These are phyloP conservation scores for Aspergillus diversus DNA, from an alignment of 495 filamentous ascomycete species.

Conservation along the genomic window DNA sequence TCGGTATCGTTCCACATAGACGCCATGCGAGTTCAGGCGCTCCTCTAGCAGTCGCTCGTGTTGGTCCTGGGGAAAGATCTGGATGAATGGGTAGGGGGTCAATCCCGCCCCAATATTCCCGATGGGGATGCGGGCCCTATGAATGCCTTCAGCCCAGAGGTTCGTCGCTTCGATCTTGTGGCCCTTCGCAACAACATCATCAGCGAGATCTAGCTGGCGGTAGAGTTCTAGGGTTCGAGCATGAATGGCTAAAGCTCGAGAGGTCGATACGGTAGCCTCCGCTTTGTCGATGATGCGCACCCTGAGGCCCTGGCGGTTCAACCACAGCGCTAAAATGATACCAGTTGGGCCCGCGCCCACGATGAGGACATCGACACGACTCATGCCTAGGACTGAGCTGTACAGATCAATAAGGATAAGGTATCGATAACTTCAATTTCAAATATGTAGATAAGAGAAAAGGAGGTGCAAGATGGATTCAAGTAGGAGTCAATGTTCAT, in stretches of 20 bases:
- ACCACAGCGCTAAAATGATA: constrained; percentile 45
- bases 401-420: neutral
- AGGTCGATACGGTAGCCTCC: constrained; percentile 30
- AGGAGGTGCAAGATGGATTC: neutral
- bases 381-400: constrained; percentile 11
- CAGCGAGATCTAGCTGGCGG: constrained; percentile 41
- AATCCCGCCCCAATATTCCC: constrained; percentile 31
- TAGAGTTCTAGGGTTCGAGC: constrained; percentile 49
- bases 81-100: constrained; percentile 41
- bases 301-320: constrained; percentile 37
- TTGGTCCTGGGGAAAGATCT: constrained; percentile 35
- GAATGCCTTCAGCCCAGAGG: constrained; percentile 35
- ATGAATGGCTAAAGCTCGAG: constrained; percentile 43
- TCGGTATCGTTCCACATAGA: constrained; percentile 35
- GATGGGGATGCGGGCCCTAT: constrained; percentile 30
- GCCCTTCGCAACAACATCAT: constrained; percentile 34
- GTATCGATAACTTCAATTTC: neutral
- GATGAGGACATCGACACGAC: constrained; percentile 41
- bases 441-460: neutral
- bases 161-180: constrained; percentile 41
- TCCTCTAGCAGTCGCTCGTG: constrained; percentile 43
- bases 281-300: constrained; percentile 43
- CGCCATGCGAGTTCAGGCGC: constrained; percentile 33
- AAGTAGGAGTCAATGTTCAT: neutral
- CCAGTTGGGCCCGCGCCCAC: constrained; percentile 47